These are phyloP conservation scores for Trichophyton simii DNA, from an alignment of 2,329 filamentous ascomycete genomes.

Conservation along the genomic window DNA sequence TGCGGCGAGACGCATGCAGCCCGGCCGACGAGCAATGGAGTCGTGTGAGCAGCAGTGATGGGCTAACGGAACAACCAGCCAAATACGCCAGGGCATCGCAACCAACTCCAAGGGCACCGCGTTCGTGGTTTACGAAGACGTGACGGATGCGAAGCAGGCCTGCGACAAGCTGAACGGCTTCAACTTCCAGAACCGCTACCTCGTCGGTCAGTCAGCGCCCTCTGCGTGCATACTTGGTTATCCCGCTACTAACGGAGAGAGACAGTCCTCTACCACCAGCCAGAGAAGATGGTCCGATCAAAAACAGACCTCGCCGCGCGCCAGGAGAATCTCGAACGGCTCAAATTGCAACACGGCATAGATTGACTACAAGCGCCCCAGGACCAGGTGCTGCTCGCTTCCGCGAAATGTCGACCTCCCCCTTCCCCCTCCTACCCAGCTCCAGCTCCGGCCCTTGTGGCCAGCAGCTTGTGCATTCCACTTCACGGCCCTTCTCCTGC, in stretches of 20 bases:
- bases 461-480: neutral
- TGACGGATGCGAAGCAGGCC: slow-evolving; percentile 95
- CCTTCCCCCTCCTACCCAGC: neutral
- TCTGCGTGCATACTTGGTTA: too few species aligned
- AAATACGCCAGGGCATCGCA: slow-evolving; percentile 96
- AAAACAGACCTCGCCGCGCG: slow-evolving; percentile 89
- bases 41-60: too few species aligned
- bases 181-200: slow-evolving; percentile 99
- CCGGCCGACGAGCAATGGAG: too few species aligned
- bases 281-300: slow-evolving; percentile 68
- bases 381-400: neutral
- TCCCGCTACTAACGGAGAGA: neutral
- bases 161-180: slow-evolving; percentile 99
- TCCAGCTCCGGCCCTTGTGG: neutral
- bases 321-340: slow-evolving; percentile 92
- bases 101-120: slow-evolving; percentile 96
- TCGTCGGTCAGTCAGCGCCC: slow-evolving; percentile 61
- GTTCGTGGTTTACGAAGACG: slow-evolving; percentile 99
- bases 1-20: neutral
- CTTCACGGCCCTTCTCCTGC: neutral
- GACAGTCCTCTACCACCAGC: slow-evolving; percentile 61
- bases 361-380: slow-evolving; percentile 51
- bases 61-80: slow-evolving; percentile 43
- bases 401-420: neutral
- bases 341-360: slow-evolving; percentile 96